phyloP scores from a whole-genome alignment of 192 early-diverging fungal species.

The Rhizoclosmatium sp. region DNA sequence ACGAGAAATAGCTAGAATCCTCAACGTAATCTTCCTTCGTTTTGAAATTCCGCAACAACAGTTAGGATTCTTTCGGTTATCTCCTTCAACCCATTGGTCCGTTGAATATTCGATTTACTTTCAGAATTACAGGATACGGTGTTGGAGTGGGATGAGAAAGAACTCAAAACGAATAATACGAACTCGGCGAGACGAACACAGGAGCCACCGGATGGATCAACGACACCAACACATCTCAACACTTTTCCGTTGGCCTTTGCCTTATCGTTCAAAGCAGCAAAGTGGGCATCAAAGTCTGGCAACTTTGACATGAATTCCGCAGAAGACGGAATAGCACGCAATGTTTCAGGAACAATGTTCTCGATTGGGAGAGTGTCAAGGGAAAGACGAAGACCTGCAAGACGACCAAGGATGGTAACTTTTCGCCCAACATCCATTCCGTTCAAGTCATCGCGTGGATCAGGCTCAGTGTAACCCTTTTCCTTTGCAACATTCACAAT shows the following conservation, averaged over 20 bases:
- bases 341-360: slow-evolving; percentile 93
- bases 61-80: slow-evolving; percentile 64
- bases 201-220: slow-evolving; percentile 77
- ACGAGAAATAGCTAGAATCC: neutral
- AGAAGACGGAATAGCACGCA: slow-evolving; percentile 74
- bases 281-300: slow-evolving; percentile 87
- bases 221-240: slow-evolving; percentile 92
- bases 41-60: neutral
- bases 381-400: slow-evolving; percentile 81
- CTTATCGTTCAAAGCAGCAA: slow-evolving; percentile 79
- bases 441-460: slow-evolving; percentile 98
- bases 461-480: slow-evolving; percentile 96
- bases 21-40: neutral
- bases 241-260: slow-evolving; percentile 77
- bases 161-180: neutral
- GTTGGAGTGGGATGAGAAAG: neutral
- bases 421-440: slow-evolving; percentile 99
- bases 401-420: slow-evolving; percentile 86
- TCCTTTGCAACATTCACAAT: slow-evolving; percentile 91
- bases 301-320: slow-evolving; percentile 87
- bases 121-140: neutral
- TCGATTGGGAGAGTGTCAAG: slow-evolving; percentile 85
- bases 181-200: slow-evolving; percentile 62
- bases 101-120: slow-evolving; percentile 1
- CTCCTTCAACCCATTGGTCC: slow-evolving; percentile 35